These are phyloP conservation scores for Botrytis squamosa DNA, from an alignment of 2,329 filamentous ascomycete species.

Conservation along the genomic window DNA sequence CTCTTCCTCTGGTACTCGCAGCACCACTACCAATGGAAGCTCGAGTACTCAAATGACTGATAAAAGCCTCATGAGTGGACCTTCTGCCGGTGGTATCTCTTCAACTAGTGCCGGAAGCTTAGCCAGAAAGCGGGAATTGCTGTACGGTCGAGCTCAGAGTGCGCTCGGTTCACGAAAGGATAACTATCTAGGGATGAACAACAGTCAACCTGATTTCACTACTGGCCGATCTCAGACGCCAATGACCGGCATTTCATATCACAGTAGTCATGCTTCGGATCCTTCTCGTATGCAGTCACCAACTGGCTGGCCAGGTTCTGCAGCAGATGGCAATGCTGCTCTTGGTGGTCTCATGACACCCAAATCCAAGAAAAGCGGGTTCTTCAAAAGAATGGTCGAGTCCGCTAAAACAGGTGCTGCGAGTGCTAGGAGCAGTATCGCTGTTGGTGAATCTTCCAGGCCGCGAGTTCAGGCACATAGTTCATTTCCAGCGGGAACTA, in stretches of 20 bases:
- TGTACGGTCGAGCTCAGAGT: constrained; percentile 58
- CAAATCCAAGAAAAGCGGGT: constrained; percentile 78
- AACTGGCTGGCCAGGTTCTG: constrained; percentile 53
- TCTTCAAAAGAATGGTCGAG: constrained; percentile 94
- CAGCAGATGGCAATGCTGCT: constrained; percentile 63
- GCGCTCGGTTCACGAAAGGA: constrained; percentile 60
- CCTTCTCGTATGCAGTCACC: constrained; percentile 59
- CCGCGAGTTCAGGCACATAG: constrained; percentile 37
- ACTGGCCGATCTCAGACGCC: constrained; percentile 59
- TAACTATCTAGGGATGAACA: constrained; percentile 33
- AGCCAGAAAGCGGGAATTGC: constrained; percentile 64
- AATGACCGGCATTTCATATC: constrained; percentile 81
- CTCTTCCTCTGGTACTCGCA: constrained; percentile 70
- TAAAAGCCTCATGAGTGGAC: constrained; percentile 89
- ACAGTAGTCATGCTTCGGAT: constrained; percentile 73
- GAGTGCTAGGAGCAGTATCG: constrained; percentile 82
- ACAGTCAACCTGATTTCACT: constrained; percentile 42
- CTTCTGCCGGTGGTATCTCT: constrained; percentile 86
- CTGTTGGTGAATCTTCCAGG: constrained; percentile 53
- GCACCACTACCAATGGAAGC: constrained; percentile 61
- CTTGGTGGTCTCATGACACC: constrained; percentile 77
- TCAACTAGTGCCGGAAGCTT: constrained; percentile 94
- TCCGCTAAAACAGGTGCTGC: constrained; percentile 92
- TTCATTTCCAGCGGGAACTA: constrained; percentile 40
- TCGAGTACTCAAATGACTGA: constrained; percentile 75